Base-by-base conservation (phyloP, 2,329 filamentous ascomycete genomes). In the Fusarium napiforme region DNA sequence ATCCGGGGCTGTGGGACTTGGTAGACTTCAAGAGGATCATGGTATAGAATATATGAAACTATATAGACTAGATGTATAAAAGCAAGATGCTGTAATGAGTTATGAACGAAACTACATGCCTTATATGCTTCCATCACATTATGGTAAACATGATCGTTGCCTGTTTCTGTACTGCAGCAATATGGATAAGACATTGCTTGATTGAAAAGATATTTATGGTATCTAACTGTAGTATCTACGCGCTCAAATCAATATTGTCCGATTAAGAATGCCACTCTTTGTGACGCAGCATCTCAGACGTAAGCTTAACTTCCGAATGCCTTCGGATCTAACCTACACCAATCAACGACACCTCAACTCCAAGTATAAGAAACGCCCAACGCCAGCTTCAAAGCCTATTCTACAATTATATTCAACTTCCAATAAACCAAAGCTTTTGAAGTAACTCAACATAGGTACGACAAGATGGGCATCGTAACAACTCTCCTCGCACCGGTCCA, bases 401-500 rank as follows among this genome's bases (percentile, higher is more conserved):
- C 28, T 47, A 16, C 19, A 47, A 1, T 34, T 8, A 4, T 10
- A n/a, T 9, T 4, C 12, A 19, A 36, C 1, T 14, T n/a, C 2
- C 2, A 36, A 12, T 0, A 47, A 28, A n/a, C 32, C 7, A 28
- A 46, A 16, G 2, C 11, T 3, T n/a, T 4, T 26, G 5, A 16
- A 9, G 32, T 3, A 26, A n/a, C 14, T 46, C n/a, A 32, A 15
- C 9, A 32, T 21, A 23, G 23, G 23, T 23, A 59, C 4, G n/a
- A 4, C 9, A 52, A 63, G 28, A 78, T 78, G 77, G 59, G 47
- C 4, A 34, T 76, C 28, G 19, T 55, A 43, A 67, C 64, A 45
- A 7, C 43, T 52, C 70, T 80, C 36, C 73, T 83, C 34, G 79
- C 79, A 1, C 81, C 82, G 7, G 64, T 80, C 21, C 84, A 85